A percentile compares a stretch with the other conserved stretches of the same genome.
Evolutionary conservation across 73 alveolate genomes (phyloP).

Genomic region (Paramecium bursaria): DNA sequence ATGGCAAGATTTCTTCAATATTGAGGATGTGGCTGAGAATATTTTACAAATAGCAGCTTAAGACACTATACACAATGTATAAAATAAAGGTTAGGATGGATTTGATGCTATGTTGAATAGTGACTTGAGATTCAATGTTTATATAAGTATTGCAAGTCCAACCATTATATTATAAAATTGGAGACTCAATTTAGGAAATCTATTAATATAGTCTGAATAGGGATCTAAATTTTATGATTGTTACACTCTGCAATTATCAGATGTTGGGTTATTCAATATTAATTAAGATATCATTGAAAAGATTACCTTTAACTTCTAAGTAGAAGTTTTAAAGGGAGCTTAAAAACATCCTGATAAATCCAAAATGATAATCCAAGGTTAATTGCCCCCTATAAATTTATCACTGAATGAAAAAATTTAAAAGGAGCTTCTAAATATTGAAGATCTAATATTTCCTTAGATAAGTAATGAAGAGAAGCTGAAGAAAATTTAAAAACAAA

Average conservation of each 20-base stretch:
- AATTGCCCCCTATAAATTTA: constrained; percentile 1
- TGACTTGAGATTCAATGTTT: neutral
- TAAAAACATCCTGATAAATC: constrained; percentile 3
- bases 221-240: constrained; percentile 6
- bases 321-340: constrained; percentile 30
- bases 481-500: constrained; percentile 1
- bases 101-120: constrained; percentile 19
- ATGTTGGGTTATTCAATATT: neutral
- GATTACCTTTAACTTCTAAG: neutral
- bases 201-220: constrained; percentile 9
- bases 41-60: constrained; percentile 21
- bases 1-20: constrained; percentile 62
- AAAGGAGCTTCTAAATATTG: neutral
- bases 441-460: constrained; percentile 5
- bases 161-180: neutral
- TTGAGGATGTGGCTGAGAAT: constrained; percentile 52
- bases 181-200: constrained; percentile 12
- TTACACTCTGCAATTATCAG: neutral
- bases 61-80: constrained; percentile 10
- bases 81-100: neutral
- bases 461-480: neutral
- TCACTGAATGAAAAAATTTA: constrained; percentile 1
- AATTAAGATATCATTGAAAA: neutral
- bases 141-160: constrained; percentile 22
- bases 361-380: neutral